Evolutionary conservation across 805 yeast genomes (phyloP).

Genomic region (Saturnispora diversa): DNA sequence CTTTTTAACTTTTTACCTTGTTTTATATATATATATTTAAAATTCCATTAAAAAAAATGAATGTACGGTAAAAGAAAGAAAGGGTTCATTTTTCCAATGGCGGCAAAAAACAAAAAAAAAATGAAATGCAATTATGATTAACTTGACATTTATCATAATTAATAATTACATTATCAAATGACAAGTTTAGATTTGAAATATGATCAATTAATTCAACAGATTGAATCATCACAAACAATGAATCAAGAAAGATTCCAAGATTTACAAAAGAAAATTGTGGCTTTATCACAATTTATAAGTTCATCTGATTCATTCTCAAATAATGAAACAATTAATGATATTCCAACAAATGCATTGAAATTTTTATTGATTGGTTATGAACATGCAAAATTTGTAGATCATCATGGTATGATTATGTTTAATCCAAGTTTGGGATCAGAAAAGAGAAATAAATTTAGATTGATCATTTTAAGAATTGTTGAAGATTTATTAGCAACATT

Average conservation of each 20-base stretch:
- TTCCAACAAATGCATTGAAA: constrained; percentile 3
- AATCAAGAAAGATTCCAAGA: constrained; percentile 11
- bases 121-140: no score
- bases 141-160: no score
- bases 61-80: no score
- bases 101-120: no score
- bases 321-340: constrained; percentile 14
- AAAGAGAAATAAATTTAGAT: constrained; percentile 12
- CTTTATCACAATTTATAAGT: constrained; percentile 6
- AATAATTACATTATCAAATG: no score
- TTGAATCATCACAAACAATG: not conserved
- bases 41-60: no score
- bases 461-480: constrained; percentile 12
- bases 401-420: constrained; percentile 14
- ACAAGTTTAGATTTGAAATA: not conserved
- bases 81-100: no score
- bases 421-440: constrained; percentile 3
- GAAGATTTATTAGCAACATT: constrained; percentile 10
- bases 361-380: constrained; percentile 5
- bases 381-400: constrained; percentile 15
- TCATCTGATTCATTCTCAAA: constrained; percentile 10
- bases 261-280: constrained; percentile 11
- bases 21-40: no score
- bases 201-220: not conserved
- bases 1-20: no score